Evolutionary conservation across 2,329 filamentous ascomycete genomes (phyloP).

Genomic region (Ophidiomyces ophidiicola): DNA sequence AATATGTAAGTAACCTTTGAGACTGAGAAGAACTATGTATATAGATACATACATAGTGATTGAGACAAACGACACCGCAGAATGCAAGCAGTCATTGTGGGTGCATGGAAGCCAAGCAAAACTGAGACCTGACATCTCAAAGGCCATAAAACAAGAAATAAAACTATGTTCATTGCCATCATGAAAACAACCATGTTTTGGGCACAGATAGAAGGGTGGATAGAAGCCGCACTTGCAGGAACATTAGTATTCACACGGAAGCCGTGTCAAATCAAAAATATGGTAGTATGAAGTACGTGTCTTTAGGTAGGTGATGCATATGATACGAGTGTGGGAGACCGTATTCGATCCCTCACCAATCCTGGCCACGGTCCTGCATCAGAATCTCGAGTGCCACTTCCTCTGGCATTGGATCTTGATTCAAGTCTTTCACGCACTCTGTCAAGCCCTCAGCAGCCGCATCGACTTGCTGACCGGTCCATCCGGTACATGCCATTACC

Average conservation of each 20-base stretch:
- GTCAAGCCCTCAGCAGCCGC: conserved; percentile 65
- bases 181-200: too few species aligned
- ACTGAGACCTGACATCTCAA: not conserved
- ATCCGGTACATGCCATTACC: conserved; percentile 72
- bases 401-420: conserved; percentile 47
- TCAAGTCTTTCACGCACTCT: conserved; percentile 65
- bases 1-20: too few species aligned
- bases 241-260: conserved; percentile 6
- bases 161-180: conserved; percentile 9
- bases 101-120: not conserved
- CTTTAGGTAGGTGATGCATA: not conserved
- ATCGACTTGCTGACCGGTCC: conserved; percentile 68
- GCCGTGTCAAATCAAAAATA: not conserved
- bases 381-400: conserved; percentile 35
- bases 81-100: not conserved
- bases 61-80: too few species aligned
- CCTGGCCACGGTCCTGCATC: conserved; percentile 35
- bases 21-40: too few species aligned
- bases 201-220: too few species aligned
- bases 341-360: conserved; percentile 25
- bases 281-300: not conserved
- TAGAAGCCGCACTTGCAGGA: not conserved
- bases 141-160: conserved; percentile 1
- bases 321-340: not conserved
- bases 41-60: too few species aligned